Conservation (phyloP, 352 stramenopile genomes). For the Globisporangium paddicum region DNA sequence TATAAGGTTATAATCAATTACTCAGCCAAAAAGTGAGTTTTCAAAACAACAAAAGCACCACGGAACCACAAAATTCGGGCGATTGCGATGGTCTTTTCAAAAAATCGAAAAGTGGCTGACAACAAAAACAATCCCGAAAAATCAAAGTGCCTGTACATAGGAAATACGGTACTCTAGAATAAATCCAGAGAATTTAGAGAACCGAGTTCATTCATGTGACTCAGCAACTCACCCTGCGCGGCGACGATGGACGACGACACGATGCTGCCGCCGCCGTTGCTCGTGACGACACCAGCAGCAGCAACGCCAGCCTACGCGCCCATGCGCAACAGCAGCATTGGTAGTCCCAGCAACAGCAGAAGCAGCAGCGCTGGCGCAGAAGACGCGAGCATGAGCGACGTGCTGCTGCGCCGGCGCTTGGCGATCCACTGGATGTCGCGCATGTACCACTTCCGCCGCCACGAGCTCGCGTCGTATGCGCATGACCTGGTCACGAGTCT, state of each 20-base stretch:
- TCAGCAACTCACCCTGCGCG: no score
- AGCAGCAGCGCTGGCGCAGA: neutral
- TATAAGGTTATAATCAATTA: no score
- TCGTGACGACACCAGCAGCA: neutral
- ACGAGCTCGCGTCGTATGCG: constrained; percentile 47
- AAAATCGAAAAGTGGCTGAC: no score
- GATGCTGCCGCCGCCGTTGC: neutral
- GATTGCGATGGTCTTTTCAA: no score
- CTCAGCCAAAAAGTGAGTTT: no score
- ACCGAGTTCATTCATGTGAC: no score
- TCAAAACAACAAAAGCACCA: no score
- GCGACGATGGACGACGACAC: neutral
- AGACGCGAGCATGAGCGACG: constrained; percentile 41
- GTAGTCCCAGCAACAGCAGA: neutral
- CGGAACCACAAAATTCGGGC: no score
- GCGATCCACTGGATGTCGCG: constrained; percentile 56
- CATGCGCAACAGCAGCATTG: neutral
- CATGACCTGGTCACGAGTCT: constrained; percentile 65
- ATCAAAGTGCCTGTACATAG: no score
- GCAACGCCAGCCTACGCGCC: neutral
- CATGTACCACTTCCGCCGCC: constrained; percentile 51
- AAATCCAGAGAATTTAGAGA: no score
- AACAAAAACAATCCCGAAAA: no score
- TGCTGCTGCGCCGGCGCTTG: constrained; percentile 50
- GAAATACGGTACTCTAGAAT: no score